Evolutionary conservation across 2,329 filamentous ascomycete species (phyloP).

Genomic region (Thermomyces lanuginosus): DNA sequence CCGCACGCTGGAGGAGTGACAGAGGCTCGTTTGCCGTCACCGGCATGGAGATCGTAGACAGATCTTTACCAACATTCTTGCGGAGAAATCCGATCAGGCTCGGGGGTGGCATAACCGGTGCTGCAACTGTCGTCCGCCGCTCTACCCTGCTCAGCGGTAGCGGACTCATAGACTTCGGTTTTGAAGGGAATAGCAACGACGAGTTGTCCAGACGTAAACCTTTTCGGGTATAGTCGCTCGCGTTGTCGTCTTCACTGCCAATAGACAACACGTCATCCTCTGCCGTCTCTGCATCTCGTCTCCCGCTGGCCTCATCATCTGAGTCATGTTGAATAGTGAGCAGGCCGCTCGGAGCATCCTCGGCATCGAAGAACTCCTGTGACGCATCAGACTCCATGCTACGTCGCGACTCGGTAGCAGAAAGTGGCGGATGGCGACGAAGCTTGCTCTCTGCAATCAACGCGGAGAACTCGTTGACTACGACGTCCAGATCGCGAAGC

Average conservation of each 20-base stretch:
- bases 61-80: slow-evolving; percentile 95
- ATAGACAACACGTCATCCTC: slow-evolving; percentile 47
- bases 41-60: slow-evolving; percentile 94
- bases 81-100: slow-evolving; percentile 86
- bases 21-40: slow-evolving; percentile 89
- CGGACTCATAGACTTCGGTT: slow-evolving; percentile 59
- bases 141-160: slow-evolving; percentile 53
- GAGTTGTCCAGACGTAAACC: slow-evolving; percentile 18
- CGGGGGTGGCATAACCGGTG: slow-evolving; percentile 64
- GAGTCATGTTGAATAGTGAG: slow-evolving; percentile 59
- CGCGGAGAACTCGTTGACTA: slow-evolving; percentile 64
- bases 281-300: slow-evolving; percentile 34
- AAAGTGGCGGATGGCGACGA: slow-evolving; percentile 42
- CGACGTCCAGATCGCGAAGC: slow-evolving; percentile 68
- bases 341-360: slow-evolving; percentile 50
- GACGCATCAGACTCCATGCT: slow-evolving; percentile 70
- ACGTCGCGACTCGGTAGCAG: slow-evolving; percentile 40
- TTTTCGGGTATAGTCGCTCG: slow-evolving; percentile 23
- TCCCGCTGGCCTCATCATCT: slow-evolving; percentile 51
- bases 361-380: slow-evolving; percentile 92
- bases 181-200: slow-evolving; percentile 51
- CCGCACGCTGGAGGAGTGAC: slow-evolving; percentile 71
- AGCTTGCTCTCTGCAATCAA: slow-evolving; percentile 67
- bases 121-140: slow-evolving; percentile 53
- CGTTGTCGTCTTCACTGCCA: slow-evolving; percentile 40